Evolutionary conservation across 139 green algal genomes (phyloP).

Genomic region (Coccomyxa sp.): DNA sequence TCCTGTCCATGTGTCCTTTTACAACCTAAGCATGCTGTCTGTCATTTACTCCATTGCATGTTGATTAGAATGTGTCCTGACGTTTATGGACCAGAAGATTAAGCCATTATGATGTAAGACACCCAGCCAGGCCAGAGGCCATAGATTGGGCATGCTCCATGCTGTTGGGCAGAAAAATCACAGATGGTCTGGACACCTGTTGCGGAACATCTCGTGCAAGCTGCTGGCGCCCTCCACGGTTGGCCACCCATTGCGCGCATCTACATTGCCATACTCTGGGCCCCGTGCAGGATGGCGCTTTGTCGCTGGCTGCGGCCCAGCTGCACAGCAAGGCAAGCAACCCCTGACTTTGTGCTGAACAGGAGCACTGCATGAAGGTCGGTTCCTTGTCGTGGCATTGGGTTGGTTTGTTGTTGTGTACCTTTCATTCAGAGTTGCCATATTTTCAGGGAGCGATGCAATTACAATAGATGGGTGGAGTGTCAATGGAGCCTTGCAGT

Average conservation of each 20-base stretch:
- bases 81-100: background rate
- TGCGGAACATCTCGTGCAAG: slow-evolving; percentile 1
- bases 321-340: background rate
- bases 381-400: background rate
- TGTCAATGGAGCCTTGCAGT: background rate
- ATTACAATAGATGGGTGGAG: background rate
- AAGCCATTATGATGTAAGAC: background rate
- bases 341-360: background rate
- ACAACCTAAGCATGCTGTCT: background rate
- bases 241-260: background rate
- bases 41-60: background rate
- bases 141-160: background rate
- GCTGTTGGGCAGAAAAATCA: background rate
- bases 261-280: background rate
- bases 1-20: background rate
- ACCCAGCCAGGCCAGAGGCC: background rate
- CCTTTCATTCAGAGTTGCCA: background rate
- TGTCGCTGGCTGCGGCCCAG: background rate
- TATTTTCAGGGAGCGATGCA: background rate
- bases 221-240: background rate
- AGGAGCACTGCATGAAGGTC: background rate
- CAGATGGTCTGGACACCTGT: background rate
- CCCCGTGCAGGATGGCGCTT: background rate
- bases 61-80: too few species aligned
- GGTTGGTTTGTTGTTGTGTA: background rate